A percentile compares a stretch with the other conserved stretches of the same genome.
phyloP scores from a whole-genome alignment of 345 rosid genomes.

The Pistacia vera region DNA sequence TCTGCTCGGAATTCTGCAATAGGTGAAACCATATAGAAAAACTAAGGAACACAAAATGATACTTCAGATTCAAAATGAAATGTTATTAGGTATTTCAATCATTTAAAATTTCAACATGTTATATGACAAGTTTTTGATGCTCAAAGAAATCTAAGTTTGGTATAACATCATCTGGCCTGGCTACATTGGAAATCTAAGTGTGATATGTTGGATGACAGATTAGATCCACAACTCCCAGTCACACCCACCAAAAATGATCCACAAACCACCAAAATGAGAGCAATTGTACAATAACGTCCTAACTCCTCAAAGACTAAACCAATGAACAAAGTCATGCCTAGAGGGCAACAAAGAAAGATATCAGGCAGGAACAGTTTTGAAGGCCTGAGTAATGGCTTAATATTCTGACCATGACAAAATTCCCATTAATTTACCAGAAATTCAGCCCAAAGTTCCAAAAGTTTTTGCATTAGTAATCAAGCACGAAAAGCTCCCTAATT shows the following conservation, averaged over 20 bases:
- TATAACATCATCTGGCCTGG: too few species aligned
- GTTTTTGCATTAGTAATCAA: conserved; percentile 5
- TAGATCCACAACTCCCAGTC: too few species aligned
- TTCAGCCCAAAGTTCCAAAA: too few species aligned
- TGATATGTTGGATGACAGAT: too few species aligned
- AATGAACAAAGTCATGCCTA: too few species aligned
- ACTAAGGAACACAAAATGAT: conserved; percentile 1
- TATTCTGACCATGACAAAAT: not conserved
- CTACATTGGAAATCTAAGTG: too few species aligned
- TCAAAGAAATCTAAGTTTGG: too few species aligned
- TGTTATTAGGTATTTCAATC: not conserved
- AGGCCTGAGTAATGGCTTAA: not conserved
- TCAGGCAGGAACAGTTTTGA: not conserved
- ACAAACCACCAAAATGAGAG: too few species aligned
- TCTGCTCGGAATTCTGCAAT: too few species aligned
- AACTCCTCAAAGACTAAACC: too few species aligned
- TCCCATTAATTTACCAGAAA: not conserved
- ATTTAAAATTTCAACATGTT: not conserved
- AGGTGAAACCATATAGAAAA: not conserved
- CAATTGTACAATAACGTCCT: too few species aligned
- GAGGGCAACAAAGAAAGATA: not conserved
- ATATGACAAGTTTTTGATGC: not conserved
- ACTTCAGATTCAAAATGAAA: not conserved
- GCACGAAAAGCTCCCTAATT: not conserved
- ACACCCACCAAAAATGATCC: too few species aligned